Base-by-base conservation (phyloP, 116 monocot species). In the Iris pallida region DNA sequence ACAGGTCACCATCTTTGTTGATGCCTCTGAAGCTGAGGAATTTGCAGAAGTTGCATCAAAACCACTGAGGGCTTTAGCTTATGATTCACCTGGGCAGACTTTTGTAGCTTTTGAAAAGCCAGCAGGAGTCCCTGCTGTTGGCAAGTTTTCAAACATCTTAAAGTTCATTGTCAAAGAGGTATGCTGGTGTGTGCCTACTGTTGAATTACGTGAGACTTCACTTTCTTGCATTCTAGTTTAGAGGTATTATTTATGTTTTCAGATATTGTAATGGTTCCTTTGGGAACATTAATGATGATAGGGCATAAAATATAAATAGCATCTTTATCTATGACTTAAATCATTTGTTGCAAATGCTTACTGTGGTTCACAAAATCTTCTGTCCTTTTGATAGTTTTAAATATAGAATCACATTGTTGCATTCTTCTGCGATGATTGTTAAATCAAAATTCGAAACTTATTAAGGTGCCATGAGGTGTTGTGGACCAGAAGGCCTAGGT, bases 81-180 rank as follows among this genome's bases (percentile, higher is more conserved):
- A 92, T 64, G 93, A 98, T 69, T 86, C 86, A 46, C 88, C 98
- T n/a, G 98, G 88, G 15, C 90, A 86, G 55, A 90, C 79, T 47
- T 93, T 97, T 70, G 92, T 92, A 20, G 87, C 86, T 60, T 93
- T 98, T 83, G 88, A 86, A 72, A 98, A 90, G 72, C 84, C 93
- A 63, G 80, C 81, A 20, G 88, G 90, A 52, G 83, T 76, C 75
- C 82, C 88, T 64, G 77, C 88, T 64, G 68, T 65, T 63, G 98
- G 98, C 47, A 90, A 84, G 68, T 90, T 98, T 65, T 93, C 93
- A 5, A 98, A 98, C 75, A 47, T 90, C 16, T 71, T 98, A 63
- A 98, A 90, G 68, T 98, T 98, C 76, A 84, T 82, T 45, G 90
- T 92, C 15, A 92, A 92, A 79, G 97, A 92, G 90, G 97, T 97